Base-by-base conservation (phyloP, 2,329 filamentous ascomycete species). In the Curvularia lunata region DNA sequence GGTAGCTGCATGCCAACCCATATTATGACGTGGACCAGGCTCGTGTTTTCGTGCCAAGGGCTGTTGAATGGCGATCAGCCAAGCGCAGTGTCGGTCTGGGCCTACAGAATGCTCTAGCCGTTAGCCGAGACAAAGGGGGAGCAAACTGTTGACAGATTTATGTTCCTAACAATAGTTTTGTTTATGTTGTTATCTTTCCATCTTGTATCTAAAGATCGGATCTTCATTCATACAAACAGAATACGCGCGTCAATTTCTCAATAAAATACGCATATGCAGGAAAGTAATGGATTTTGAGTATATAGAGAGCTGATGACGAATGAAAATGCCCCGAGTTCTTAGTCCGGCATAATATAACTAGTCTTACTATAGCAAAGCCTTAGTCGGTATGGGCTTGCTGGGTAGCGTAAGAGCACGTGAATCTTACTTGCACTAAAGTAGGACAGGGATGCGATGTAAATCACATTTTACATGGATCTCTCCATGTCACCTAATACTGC, bases 11-110 rank as follows among this genome's bases (percentile, higher is more conserved):
- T 57, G 59, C 47, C 58, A 54, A 52, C n/a, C 42, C 27, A 50
- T 46, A 52, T 7, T 21, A 43, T 64, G 61, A 64, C 61, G 61
- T 59, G 61, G 53, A 54, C 57, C 50, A 61, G 53, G 56, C 59
- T 62, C 59, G 58, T 63, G 53, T 51, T 61, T 48, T 40, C 32
- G 23, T 38, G 49, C 56, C 53, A 57, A 59, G 56, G 25, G 37
- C 19, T 56, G 42, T 58, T 52, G 52, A 56, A 42, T 50, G 61
- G 52, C 43, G 60, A 63, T 57, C 61, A 40, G 28, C 54, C 54
- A 49, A 52, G 49, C 28, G 21, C 53, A 18, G 40, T 30, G 25
- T 25, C 47, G 18, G 51, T 43, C 25, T 12, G 16, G 41, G 41
- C 25, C 41, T 27, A n/a, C 23, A 13, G 23, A 16, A 37, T 37